Percentiles rank a stretch among this genome's conserved stretches.
Evolutionary conservation across 2,329 filamentous ascomycete genomes (phyloP).

Genomic region (Sporothrix pseudoabietina): DNA sequence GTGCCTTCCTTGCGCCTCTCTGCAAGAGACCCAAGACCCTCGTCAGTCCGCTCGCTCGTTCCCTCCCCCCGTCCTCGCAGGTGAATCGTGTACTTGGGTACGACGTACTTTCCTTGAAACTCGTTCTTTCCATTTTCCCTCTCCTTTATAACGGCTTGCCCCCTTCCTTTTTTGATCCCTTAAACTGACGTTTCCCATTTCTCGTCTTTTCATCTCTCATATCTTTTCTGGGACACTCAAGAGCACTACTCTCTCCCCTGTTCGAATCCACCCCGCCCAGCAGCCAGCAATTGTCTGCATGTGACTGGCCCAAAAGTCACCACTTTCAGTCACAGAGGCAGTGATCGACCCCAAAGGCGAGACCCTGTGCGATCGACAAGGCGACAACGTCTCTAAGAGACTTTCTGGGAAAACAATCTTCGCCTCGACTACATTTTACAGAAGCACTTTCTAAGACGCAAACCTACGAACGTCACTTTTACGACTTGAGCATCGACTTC

Average conservation of each 20-base stretch:
- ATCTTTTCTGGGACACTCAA: neutral
- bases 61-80: neutral
- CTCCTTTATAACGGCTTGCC: neutral
- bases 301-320: constrained; percentile 15
- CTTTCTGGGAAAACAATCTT: neutral
- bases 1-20: constrained; percentile 16
- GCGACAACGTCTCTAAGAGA: neutral
- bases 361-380: constrained; percentile 19
- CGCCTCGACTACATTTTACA: neutral
- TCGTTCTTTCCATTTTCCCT: neutral
- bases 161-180: neutral
- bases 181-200: neutral
- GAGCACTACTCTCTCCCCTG: neutral
- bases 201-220: neutral
- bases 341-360: constrained; percentile 2
- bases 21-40: neutral
- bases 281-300: constrained; percentile 16
- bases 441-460: neutral
- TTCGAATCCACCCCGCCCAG: neutral
- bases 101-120: neutral
- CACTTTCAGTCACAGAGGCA: neutral
- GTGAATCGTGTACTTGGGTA: neutral
- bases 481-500: neutral
- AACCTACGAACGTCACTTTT: neutral
- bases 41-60: neutral